These are phyloP conservation scores for Fusarium sp. DNA, from an alignment of 2,329 filamentous ascomycete genomes.

Conservation along the genomic window DNA sequence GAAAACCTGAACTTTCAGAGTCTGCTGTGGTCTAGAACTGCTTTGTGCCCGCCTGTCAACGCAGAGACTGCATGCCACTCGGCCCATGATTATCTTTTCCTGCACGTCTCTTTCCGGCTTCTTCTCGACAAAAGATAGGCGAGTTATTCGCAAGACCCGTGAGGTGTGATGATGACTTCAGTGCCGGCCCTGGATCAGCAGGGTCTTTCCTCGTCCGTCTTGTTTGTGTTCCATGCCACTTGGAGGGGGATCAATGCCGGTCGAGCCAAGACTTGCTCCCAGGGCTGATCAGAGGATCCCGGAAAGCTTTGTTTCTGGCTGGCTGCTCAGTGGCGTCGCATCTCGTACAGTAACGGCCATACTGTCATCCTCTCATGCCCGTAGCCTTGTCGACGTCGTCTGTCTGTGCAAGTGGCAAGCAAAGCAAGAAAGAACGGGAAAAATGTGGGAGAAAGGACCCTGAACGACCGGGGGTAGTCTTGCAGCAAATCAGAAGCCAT, in stretches of 20 bases:
- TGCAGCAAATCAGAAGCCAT: constrained; percentile 21
- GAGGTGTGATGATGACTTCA: constrained; percentile 38
- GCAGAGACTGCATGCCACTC: constrained; percentile 7
- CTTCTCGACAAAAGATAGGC: constrained; percentile 14
- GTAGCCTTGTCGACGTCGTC: constrained; percentile 13
- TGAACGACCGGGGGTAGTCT: constrained; percentile 32
- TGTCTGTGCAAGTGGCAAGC: constrained; percentile 15
- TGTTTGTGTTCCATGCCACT: constrained; percentile 9
- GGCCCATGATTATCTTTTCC: constrained; percentile 22
- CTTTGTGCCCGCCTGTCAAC: neutral
- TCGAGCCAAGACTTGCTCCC: constrained; percentile 15
- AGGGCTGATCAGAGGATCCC: constrained; percentile 2
- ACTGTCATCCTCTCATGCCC: constrained; percentile 33
- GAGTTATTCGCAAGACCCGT: neutral
- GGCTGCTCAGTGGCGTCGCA: neutral
- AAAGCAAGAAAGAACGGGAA: neutral
- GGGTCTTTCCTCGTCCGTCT: constrained; percentile 37
- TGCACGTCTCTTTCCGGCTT: constrained; percentile 33
- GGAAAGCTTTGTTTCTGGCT: neutral
- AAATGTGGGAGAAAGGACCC: constrained; percentile 37
- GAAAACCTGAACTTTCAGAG: neutral
- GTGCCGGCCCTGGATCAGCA: constrained; percentile 42
- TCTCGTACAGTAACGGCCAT: constrained; percentile 18
- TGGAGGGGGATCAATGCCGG: neutral
- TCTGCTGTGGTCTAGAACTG: neutral